Evolutionary conservation across 768 basidiomycete genomes (phyloP).

Genomic region (Gautieria morchelliformis): DNA sequence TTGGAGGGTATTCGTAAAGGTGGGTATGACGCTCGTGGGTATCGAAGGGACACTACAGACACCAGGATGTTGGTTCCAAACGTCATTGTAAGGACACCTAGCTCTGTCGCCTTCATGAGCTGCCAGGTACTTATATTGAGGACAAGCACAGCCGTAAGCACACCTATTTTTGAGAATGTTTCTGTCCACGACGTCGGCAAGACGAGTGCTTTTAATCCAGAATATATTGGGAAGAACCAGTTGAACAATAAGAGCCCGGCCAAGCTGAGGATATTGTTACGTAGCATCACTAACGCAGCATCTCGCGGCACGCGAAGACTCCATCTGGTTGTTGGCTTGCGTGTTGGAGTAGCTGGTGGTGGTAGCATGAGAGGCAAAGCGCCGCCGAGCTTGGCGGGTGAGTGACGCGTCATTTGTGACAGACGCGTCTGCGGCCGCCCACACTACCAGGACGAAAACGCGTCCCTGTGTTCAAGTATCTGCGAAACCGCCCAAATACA

Average conservation of each 20-base stretch:
- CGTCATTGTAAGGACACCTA: neutral
- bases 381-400: neutral
- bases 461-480: no score
- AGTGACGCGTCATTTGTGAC: neutral
- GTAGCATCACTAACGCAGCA: slow-evolving; percentile 1
- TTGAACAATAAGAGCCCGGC: slow-evolving; percentile 2
- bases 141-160: neutral
- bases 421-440: neutral
- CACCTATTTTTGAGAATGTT: slow-evolving; percentile 2
- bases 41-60: slow-evolving; percentile 5
- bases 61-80: slow-evolving; percentile 7
- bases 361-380: neutral
- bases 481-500: no score
- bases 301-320: slow-evolving; percentile 5
- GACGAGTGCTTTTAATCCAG: neutral
- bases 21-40: slow-evolving; percentile 5
- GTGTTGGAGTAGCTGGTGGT: slow-evolving; percentile 4
- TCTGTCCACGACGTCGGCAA: slow-evolving; percentile 1
- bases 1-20: slow-evolving; percentile 4
- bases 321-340: neutral
- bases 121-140: neutral
- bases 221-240: slow-evolving; percentile 7
- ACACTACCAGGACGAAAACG: no score
- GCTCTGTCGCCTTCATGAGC: neutral
- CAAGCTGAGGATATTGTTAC: neutral